Evolutionary conservation across 1,284 basidiomycete genomes (phyloP).

Genomic region (Sanghuangporus sanghuang): DNA sequence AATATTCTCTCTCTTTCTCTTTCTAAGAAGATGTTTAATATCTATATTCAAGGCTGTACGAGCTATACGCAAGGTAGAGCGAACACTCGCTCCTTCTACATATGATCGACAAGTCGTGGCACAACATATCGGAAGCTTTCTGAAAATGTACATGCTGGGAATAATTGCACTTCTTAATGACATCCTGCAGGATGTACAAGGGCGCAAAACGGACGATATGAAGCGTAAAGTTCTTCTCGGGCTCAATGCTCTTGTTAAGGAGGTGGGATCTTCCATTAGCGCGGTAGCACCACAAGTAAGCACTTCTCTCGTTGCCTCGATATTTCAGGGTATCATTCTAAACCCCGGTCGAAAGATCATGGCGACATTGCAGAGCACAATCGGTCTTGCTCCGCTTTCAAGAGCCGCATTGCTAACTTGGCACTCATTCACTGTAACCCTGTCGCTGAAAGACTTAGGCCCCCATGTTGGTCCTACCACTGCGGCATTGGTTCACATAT

Average conservation of each 20-base stretch:
- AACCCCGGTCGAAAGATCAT: conserved; percentile 62
- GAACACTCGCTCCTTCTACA: conserved; percentile 26
- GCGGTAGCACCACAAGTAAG: conserved; percentile 81
- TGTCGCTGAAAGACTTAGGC: conserved; percentile 72
- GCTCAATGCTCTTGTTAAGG: conserved; percentile 67
- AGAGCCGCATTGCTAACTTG: conserved; percentile 81
- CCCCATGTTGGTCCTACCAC: conserved; percentile 86
- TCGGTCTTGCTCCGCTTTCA: conserved; percentile 68
- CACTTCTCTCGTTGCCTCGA: conserved; percentile 10
- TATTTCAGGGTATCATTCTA: background rate
- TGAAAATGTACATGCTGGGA: conserved; percentile 76
- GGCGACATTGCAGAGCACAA: conserved; percentile 91
- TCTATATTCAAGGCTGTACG: conserved; percentile 42
- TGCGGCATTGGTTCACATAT: conserved; percentile 78
- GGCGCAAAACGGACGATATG: conserved; percentile 58
- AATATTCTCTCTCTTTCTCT: conserved; percentile 19
- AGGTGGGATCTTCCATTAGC: conserved; percentile 68
- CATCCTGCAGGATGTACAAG: conserved; percentile 74
- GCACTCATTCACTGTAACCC: conserved; percentile 71
- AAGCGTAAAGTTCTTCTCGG: conserved; percentile 80
- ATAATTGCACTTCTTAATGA: conserved; percentile 80
- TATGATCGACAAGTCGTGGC: conserved; percentile 24
- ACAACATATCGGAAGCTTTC: conserved; percentile 47
- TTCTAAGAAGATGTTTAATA: background rate
- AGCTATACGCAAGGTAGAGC: conserved; percentile 59